Base-by-base conservation (phyloP, 1,284 basidiomycete species). In the Uromyces viciae-fabae region DNA sequence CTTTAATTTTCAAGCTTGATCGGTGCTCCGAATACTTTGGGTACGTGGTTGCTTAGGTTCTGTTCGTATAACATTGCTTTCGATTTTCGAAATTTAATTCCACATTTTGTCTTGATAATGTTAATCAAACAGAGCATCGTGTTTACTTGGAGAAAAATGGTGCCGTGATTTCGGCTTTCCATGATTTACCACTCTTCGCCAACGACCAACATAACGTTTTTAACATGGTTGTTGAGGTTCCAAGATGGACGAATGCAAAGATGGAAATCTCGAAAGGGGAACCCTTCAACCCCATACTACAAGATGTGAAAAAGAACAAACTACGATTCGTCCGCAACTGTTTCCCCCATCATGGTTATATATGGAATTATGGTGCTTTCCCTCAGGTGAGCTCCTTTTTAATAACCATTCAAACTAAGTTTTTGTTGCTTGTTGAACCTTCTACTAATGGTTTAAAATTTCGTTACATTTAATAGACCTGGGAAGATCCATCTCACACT, bases 241-340 rank as follows among this genome's bases (percentile, higher is more conserved):
- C 97, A 75, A 92, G 97, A 85, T 99, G 97, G 97, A 98, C 95
- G 87, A 99, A 75, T 54, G 94, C 94, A 81, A 98, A 98, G 90
- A 92, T 97, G 91, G 96, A 99, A 88, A 97, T 98, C 87, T 95
- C 90, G 88, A 98, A 98, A 88, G 94, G 97, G 86, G 96, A 99
- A 87, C 82, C 90, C 42, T 94, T 99, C 91, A 99, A 99, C 89
- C 95, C 95, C 84, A 98, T 99, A 92, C 95, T 97, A 88, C 97
- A 99, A 89, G 95, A 97, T 87, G 91, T 92, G 86, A 97, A 96
- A 89, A 94, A 93, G 83, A 94, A 94, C 86, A 95, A 94, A 87
- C 89, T 99, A 87, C 93, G 97, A 85, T 99, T 90, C 88, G 97
- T 99, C 83, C 93, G 97, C 88, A 99, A 99, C 91, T 99, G 95